Evolutionary conservation across 2,329 filamentous ascomycete genomes (phyloP), one percentile per base, ranked within the genome.

Genomic region (Fusarium coffeatum): DNA sequence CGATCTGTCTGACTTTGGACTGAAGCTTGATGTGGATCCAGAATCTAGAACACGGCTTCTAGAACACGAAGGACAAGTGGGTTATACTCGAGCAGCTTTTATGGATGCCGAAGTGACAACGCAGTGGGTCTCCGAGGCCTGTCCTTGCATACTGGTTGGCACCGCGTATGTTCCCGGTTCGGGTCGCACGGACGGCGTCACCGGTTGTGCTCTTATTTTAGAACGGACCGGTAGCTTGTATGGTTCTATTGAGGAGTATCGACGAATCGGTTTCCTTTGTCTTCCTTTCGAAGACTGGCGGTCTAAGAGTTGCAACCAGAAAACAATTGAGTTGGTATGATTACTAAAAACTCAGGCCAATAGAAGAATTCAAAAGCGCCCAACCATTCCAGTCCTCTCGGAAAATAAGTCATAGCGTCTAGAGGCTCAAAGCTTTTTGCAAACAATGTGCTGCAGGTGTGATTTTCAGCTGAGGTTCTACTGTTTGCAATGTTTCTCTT

Each of bases 101-200:
- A 49, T 49, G 30, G 54, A 56, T 28, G 8, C 2, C 1, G 12
- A 8, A 8, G 9, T 28, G 6, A 23, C 3, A 16, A 25, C 8
- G 0, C 18, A 22, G 22, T 6, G 6, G 12, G 3, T 6, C 12
- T 7, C 6, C 2, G 2, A 13, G 3, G 7, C 15, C 3, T 28
- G 37, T 37, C 13, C 42, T 8, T 56, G 42, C 15, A 22, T 56
- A 2, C 5, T 56, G 4, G n/a, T 56, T 6, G 54, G 54, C 1
- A 49, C 30, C 3, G 30, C 42, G 13, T 22, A 18, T 13, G 6
- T 49, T 11, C 20, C 30, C 8, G n/a, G 23, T 5, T 18, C 23
- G 1, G 15, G 16, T 23, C 4, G 5, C 6, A 30, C 2, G 4
- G 11, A 25, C 10, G 42, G 30, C 5, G 23, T 40, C 0, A 23